phyloP scores from a whole-genome alignment of 441 rosid genomes.

The Erysimum pusillum region DNA sequence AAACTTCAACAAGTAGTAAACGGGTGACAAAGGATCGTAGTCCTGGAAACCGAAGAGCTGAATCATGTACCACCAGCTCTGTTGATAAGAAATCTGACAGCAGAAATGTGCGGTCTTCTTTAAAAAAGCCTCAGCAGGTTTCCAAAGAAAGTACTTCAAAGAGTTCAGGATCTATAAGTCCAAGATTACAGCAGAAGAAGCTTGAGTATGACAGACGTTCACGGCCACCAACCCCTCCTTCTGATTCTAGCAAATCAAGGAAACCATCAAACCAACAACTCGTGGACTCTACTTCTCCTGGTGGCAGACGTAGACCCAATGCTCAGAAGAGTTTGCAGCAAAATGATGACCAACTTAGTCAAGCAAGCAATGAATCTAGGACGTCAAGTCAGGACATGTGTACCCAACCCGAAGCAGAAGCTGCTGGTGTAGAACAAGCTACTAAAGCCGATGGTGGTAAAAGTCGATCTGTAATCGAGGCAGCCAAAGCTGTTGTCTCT shows the following conservation, averaged over 20 bases:
- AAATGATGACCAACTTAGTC: slow-evolving; percentile 73
- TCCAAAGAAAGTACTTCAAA: slow-evolving; percentile 58
- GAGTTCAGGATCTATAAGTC: slow-evolving; percentile 72
- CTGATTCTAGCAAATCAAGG: slow-evolving; percentile 69
- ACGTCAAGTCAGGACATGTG: slow-evolving; percentile 65
- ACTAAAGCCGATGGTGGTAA: slow-evolving; percentile 56
- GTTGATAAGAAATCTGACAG: slow-evolving; percentile 57
- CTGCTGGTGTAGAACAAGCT: slow-evolving; percentile 52
- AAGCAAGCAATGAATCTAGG: slow-evolving; percentile 69
- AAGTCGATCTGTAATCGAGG: slow-evolving; percentile 47
- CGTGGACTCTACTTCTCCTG: slow-evolving; percentile 61
- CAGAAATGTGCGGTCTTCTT: slow-evolving; percentile 57
- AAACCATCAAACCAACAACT: slow-evolving; percentile 57
- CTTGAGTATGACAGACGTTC: slow-evolving; percentile 70
- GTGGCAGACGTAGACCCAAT: slow-evolving; percentile 59
- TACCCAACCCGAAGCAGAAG: slow-evolving; percentile 62
- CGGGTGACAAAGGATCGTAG: slow-evolving; percentile 52
- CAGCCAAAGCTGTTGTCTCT: slow-evolving; percentile 50
- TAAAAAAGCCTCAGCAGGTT: slow-evolving; percentile 57
- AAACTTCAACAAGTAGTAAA: slow-evolving; percentile 47
- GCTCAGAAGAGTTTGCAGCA: slow-evolving; percentile 53
- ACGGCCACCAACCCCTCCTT: slow-evolving; percentile 79
- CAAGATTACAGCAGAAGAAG: slow-evolving; percentile 79
- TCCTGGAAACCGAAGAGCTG: slow-evolving; percentile 53
- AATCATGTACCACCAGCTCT: slow-evolving; percentile 50